Evolutionary conservation across 208 protist genomes (phyloP), one percentile per base, ranked within the genome.

Genomic region (Leishmania arabica): DNA sequence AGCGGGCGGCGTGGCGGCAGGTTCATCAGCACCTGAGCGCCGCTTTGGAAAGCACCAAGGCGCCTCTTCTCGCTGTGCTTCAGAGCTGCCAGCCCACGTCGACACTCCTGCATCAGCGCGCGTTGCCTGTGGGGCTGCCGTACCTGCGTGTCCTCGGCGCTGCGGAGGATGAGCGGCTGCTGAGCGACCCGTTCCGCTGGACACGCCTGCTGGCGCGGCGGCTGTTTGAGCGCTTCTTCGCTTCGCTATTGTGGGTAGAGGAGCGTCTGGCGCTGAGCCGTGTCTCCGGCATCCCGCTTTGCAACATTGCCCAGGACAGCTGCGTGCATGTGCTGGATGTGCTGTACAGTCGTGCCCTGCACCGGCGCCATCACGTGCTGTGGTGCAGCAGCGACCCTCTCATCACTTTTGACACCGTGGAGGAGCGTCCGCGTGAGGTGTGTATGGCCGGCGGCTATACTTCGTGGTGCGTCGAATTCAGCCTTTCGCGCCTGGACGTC

Each of bases 111-210:
- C 85, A 92, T 76, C 93, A 96, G 76, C 92, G 89, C 53, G 72
- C 77, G 60, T 72, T 97, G 42, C 95, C 92, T 17, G 53, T 79
- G 0, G 49, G 51, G 1, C 76, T 97, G 73, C 90, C 95, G 1
- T 96, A 95, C 86, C 84, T 98, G 1, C 90, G 95, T 64, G 81
- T 93, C 0, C 87, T 97, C 17, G 95, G 95, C 42, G 93, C 91
- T 8, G 84, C 79, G 17, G 95, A 98, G 75, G 95, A 98, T 77
- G 93, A 96, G 70, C 88, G 90, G 62, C 82, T 98, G 53, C 82
- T 98, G 34, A 81, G 87, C n/a, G 95, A 98, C 82, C 92, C 93
- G 8, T 97, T 98, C 71, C 90, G 92, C 68, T 98, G 95, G 93
- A 62, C 85, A 0, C 84, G 91, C 1, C 85, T 93, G n/a, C 85